These are phyloP conservation scores for Pichia deserticola DNA, from an alignment of 805 yeast genomes.

Conservation along the genomic window DNA sequence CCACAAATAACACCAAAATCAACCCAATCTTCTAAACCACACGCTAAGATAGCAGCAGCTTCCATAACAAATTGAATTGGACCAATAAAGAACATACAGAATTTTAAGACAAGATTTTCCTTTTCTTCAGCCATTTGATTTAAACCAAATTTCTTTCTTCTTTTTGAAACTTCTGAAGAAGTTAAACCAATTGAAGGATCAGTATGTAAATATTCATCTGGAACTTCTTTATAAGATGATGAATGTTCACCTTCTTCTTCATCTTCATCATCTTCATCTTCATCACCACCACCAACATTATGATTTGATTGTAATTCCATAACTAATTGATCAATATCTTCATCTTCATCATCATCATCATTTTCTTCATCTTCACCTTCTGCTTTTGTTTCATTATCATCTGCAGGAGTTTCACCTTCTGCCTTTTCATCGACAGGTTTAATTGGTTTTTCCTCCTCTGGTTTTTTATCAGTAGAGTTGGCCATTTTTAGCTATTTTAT, in stretches of 20 bases:
- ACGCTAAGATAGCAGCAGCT: conserved; percentile 92
- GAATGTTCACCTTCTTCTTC: conserved; percentile 36
- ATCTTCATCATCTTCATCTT: conserved; percentile 32
- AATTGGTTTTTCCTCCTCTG: not conserved
- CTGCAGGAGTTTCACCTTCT: conserved; percentile 1
- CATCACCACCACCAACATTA: conserved; percentile 37
- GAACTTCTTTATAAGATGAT: conserved; percentile 66
- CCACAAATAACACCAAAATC: conserved; percentile 97
- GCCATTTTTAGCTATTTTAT: not conserved
- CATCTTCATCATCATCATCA: conserved; percentile 42
- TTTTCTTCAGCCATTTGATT: conserved; percentile 88
- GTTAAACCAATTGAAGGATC: conserved; percentile 72
- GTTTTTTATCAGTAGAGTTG: conserved; percentile 1
- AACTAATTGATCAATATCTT: conserved; percentile 64
- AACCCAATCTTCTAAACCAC: conserved; percentile 97
- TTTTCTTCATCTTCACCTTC: conserved; percentile 37
- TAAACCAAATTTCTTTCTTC: conserved; percentile 86
- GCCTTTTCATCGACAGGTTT: conserved; percentile 26
- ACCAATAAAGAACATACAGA: conserved; percentile 82
- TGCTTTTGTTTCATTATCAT: conserved; percentile 5
- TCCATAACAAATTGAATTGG: conserved; percentile 97
- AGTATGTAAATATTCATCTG: conserved; percentile 79
- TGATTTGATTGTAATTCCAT: conserved; percentile 69
- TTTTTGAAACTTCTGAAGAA: conserved; percentile 65
- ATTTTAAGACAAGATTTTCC: conserved; percentile 73